Base-by-base conservation (phyloP, 306 rosid species). In the Quercus dentata region DNA sequence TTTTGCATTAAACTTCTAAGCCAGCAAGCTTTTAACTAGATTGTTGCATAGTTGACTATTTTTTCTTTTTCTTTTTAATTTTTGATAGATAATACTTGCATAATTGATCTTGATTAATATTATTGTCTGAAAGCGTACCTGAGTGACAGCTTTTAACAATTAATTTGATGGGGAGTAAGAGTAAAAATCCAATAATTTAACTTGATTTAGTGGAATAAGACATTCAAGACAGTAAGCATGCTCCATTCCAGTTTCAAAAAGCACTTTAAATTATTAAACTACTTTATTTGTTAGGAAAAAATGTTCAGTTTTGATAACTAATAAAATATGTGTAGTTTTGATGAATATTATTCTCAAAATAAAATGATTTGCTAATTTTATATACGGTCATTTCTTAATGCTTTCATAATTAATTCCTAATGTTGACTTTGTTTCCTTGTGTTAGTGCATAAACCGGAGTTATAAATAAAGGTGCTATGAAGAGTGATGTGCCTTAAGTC, bases 401-500 rank as follows among this genome's bases (percentile, higher is more conserved):
- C 61, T 69, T 68, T 18, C 41, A 18, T 73, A 20, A 33, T 71
- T 71, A 11, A 8, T 33, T 51, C 49, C 76, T 65, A 30, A 30
- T 25, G 54, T 21, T 21, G 25, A 14, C 58, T 44, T 54, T 30
- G 20, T 58, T 75, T 69, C 30, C 28, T 46, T 54, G 20, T 33
- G 80, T 52, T 68, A 31, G 62, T 54, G 8, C 78, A 61, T 72
- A 4, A 38, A 54, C 30, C 0, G 46, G 78, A 54, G 71, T 13
- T 76, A 69, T 25, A 33, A 57, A 6, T 58, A 20, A 58, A 12
- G 18, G 21, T 76, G 57, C 63, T 67, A 25, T 75, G 75, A 54
- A 46, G 67, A 13, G 18, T 69, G 52, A 23, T 49, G 68, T 63
- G 77, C 61, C 56, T 77, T 78, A 82, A 76, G 77, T 81, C 69